Conservation (phyloP, 768 basidiomycete species). For the Panus rudis region DNA sequence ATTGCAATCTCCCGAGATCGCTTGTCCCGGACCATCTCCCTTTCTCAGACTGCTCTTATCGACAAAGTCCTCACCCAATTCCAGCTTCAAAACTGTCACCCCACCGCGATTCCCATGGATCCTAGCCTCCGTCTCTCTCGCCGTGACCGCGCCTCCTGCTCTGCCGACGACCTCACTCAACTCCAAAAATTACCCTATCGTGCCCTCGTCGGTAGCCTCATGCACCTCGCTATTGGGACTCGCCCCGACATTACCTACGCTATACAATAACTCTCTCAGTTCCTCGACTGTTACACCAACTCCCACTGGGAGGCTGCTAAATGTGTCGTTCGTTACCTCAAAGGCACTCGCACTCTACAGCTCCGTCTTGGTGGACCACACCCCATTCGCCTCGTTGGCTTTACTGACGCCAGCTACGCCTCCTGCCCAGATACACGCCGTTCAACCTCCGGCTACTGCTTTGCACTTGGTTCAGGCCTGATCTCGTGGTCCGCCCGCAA, state of each 20-base stretch:
- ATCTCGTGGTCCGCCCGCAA: not conserved
- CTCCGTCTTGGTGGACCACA: conserved; percentile 1
- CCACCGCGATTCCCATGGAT: conserved; percentile 14
- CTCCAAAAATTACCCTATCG: not conserved
- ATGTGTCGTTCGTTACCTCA: conserved; percentile 19
- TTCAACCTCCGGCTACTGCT: not conserved
- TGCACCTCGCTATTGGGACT: conserved; percentile 24
- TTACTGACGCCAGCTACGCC: conserved; percentile 16
- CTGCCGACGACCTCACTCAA: not conserved
- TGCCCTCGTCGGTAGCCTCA: conserved; percentile 18
- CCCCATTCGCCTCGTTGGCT: conserved; percentile 2
- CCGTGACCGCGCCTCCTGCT: not conserved
- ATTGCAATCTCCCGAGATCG: conserved; percentile 28
- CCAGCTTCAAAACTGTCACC: conserved; percentile 5
- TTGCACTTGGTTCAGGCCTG: not conserved
- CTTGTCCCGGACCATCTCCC: conserved; percentile 7
- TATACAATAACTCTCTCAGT: conserved; percentile 17
- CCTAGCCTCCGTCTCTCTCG: conserved; percentile 3
- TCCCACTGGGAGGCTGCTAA: conserved; percentile 18
- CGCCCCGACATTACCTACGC: conserved; percentile 25
- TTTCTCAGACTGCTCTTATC: conserved; percentile 16
- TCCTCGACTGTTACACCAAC: conserved; percentile 8
- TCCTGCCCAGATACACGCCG: not conserved
- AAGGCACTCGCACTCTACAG: conserved; percentile 12
- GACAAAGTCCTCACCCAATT: conserved; percentile 11